A percentile compares a stretch with the other conserved stretches of the same genome.
Conservation (phyloP, 257 asterid species). For the Solanum boliviense region DNA sequence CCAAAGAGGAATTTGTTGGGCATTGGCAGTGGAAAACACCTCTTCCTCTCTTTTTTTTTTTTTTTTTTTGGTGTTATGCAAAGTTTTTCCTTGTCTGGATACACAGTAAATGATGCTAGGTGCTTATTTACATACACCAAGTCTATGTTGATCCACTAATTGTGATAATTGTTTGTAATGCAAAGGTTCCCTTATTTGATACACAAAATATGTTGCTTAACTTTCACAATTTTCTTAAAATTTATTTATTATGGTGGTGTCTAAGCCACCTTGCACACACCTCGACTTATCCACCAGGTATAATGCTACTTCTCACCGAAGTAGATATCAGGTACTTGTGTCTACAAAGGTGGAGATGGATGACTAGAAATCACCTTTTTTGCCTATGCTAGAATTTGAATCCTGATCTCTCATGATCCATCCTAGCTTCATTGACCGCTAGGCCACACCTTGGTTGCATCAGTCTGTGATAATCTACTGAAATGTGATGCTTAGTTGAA, state of each 20-base stretch:
- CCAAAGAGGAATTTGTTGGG: not conserved
- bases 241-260: not conserved
- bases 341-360: not conserved
- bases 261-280: not conserved
- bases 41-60: not conserved
- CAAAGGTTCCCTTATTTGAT: not conserved
- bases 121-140: not conserved
- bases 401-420: not conserved
- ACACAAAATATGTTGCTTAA: not conserved
- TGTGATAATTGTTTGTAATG: not conserved
- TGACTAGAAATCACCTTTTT: not conserved
- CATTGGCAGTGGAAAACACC: not conserved
- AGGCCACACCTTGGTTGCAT: not conserved
- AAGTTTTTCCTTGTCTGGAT: not conserved
- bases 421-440: not conserved
- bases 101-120: not conserved
- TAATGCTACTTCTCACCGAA: not conserved
- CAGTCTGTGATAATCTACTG: not conserved
- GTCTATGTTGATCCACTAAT: not conserved
- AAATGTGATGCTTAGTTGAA: not conserved
- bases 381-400: not conserved
- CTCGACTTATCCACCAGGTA: not conserved
- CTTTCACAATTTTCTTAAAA: not conserved
- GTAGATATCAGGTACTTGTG: not conserved
- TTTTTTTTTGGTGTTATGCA: not conserved